Evolutionary conservation across 179 eudicot species (phyloP).

Genomic region (Spinacia oleracea): DNA sequence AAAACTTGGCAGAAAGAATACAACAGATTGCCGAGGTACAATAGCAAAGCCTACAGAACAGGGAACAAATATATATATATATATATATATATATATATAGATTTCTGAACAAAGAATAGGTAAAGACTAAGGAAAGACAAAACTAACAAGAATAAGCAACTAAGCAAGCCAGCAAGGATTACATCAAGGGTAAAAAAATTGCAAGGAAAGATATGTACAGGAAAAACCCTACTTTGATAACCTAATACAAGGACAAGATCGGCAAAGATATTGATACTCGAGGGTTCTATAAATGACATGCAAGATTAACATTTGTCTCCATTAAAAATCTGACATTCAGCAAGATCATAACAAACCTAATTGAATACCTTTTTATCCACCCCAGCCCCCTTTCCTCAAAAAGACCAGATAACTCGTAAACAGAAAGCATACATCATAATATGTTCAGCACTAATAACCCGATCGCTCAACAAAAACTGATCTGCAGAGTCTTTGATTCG

Average conservation of each 20-base stretch:
- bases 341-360: no score
- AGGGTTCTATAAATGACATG: not conserved
- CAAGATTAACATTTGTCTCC: no score
- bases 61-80: not conserved
- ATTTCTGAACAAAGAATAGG: not conserved
- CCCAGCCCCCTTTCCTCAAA: no score
- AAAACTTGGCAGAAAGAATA: not conserved
- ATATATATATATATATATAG: no score
- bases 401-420: no score
- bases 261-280: not conserved
- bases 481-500: not conserved
- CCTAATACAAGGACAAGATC: slow-evolving; percentile 8
- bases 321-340: no score
- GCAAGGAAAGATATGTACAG: not conserved
- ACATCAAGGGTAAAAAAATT: not conserved
- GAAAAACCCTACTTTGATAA: not conserved
- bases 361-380: no score
- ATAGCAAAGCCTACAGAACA: not conserved
- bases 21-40: not conserved
- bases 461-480: not conserved
- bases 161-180: not conserved
- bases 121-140: not conserved
- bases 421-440: no score
- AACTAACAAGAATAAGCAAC: not conserved
- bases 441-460: no score